These are phyloP conservation scores for Ascochyta pisi DNA, from an alignment of 2,329 filamentous ascomycete genomes.

Conservation along the genomic window DNA sequence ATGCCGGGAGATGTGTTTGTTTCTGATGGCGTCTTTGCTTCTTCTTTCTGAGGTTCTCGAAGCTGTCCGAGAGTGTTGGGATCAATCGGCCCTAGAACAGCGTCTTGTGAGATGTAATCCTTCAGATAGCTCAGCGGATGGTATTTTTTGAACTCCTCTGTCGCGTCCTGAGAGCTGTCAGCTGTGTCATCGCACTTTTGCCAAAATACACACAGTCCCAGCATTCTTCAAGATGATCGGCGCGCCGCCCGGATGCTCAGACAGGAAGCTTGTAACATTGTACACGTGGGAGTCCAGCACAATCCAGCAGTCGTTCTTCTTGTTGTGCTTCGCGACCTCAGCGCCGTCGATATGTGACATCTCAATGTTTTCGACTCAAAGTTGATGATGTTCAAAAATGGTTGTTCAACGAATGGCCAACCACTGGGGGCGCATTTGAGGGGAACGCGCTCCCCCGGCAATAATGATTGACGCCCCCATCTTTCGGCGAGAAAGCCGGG, in stretches of 20 bases:
- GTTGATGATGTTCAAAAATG: neutral
- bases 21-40: constrained; percentile 24
- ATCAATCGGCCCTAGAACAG: constrained; percentile 38
- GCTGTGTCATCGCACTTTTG: neutral
- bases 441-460: constrained; percentile 27
- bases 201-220: constrained; percentile 50
- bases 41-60: constrained; percentile 30
- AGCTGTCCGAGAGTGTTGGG: constrained; percentile 42
- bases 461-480: constrained; percentile 15
- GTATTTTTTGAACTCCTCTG: constrained; percentile 46
- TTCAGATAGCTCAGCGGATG: constrained; percentile 42
- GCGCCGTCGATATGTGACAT: constrained; percentile 41
- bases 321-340: constrained; percentile 45
- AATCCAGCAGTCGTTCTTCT: constrained; percentile 62
- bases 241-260: constrained; percentile 68
- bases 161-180: constrained; percentile 39
- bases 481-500: constrained; percentile 31
- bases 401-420: constrained; percentile 21
- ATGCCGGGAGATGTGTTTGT: constrained; percentile 31
- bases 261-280: constrained; percentile 69
- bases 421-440: constrained; percentile 32
- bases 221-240: constrained; percentile 47
- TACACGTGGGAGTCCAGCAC: constrained; percentile 72
- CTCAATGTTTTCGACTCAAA: neutral
- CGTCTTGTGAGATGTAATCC: constrained; percentile 37